Base-by-base conservation (phyloP, 2,329 filamentous ascomycete species). In the Claviceps pusilla region DNA sequence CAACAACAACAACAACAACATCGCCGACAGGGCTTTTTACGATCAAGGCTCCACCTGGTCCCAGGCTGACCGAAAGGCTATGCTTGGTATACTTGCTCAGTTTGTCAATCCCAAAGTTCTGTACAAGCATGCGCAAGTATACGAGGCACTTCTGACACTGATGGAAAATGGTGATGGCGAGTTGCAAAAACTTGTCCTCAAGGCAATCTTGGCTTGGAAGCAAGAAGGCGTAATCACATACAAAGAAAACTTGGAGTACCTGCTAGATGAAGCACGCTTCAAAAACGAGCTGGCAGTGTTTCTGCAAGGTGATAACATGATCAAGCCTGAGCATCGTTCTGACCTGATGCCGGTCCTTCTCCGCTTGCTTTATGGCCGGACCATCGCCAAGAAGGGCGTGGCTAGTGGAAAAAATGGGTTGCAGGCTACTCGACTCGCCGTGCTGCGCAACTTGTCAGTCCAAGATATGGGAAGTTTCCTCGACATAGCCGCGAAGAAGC, bases 221-320 rank as follows among this genome's bases (percentile, higher is more conserved):
- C 80, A 86, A 55, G 76, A 84, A 2, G 82, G 78, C 9, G 75
- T 98, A 51, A 78, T 77, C 56, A 77, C 83, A 0, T 95, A 97
- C 64, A 82, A 89, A 62, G 89, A 96, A 60, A 88, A 90, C 60
- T 70, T 98, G 29, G 78, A 89, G 57, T 90, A 89, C 61, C 75
- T 98, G 2, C 78, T 97, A 9, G 93, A 98, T 60, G 93, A 97
- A 58, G 83, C 87, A 29, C 80, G 87, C 50, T 95, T 97, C 70
- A 88, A 89, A 64, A 93, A 97, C 63, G 91, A 97, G 65, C 77
- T 98, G n/a, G 85, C 89, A 0, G 82, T 93, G 4, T 86, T 98
- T 59, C 78, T 98, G 53, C 85, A 89, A 63, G 79, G 85, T 16
- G 83, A 87, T 19, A 82, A 82, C 55, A 70, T 83, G 54, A 85